These are phyloP conservation scores for Coemansia sp. DNA, from an alignment of 192 early-diverging fungal genomes.

Conservation along the genomic window DNA sequence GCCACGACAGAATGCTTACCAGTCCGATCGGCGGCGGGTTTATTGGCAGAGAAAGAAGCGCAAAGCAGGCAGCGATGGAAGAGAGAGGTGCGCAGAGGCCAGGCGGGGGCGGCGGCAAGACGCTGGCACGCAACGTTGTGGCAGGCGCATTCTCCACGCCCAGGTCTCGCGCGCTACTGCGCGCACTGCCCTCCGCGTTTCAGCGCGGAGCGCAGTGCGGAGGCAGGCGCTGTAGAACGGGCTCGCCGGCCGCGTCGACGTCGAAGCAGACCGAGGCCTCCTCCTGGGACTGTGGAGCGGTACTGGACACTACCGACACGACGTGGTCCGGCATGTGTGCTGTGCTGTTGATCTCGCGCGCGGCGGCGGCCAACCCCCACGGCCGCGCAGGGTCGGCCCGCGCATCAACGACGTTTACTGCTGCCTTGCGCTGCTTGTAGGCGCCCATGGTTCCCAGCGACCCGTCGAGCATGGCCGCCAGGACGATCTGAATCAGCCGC, in stretches of 20 bases:
- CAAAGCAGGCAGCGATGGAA: no score
- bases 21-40: no score
- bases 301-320: slow-evolving; percentile 24
- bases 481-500: slow-evolving; percentile 37
- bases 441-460: slow-evolving; percentile 19
- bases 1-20: no score
- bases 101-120: no score
- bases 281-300: slow-evolving; percentile 1
- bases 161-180: no score
- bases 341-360: slow-evolving; percentile 22
- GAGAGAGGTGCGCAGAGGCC: no score
- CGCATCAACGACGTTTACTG: slow-evolving; percentile 19
- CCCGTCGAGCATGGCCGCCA: slow-evolving; percentile 23
- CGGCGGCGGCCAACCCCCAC: slow-evolving; percentile 11
- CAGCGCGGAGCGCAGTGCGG: neutral
- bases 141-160: no score
- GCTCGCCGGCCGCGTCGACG: slow-evolving; percentile 6
- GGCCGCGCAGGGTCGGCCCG: neutral
- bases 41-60: no score
- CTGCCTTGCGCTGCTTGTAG: slow-evolving; percentile 36
- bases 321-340: slow-evolving; percentile 22
- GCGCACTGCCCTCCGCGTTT: no score
- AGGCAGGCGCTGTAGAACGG: slow-evolving; percentile 9
- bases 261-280: slow-evolving; percentile 22
- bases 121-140: no score